These are phyloP conservation scores for Brassica juncea DNA, from an alignment of 345 rosid genomes.

Conservation along the genomic window DNA sequence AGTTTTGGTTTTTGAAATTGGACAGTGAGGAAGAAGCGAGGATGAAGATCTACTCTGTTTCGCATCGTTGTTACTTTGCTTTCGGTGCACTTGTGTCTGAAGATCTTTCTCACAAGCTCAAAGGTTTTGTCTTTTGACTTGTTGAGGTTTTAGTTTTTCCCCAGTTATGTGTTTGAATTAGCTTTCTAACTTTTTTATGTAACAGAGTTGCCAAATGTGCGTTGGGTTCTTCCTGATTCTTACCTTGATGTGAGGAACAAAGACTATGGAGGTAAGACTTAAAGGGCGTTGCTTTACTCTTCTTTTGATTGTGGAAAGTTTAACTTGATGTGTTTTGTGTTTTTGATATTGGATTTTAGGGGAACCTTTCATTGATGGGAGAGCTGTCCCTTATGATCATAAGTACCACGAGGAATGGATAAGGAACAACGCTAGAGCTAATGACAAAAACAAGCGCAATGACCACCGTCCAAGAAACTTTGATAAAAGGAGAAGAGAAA, in stretches of 20 bases:
- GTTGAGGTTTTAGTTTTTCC: not conserved
- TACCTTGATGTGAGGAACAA: conserved; percentile 86
- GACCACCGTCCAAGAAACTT: conserved; percentile 60
- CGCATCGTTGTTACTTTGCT: conserved; percentile 62
- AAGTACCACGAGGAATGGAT: conserved; percentile 74
- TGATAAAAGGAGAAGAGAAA: conserved; percentile 78
- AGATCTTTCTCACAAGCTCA: conserved; percentile 65
- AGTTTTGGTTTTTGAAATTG: not conserved
- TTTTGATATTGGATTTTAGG: not conserved
- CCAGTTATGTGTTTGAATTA: not conserved
- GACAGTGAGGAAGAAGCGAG: conserved; percentile 84
- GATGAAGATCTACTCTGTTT: conserved; percentile 76
- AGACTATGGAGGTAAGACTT: conserved; percentile 79
- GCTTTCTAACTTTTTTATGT: not conserved
- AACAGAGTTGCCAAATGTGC: conserved; percentile 75
- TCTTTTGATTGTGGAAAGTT: not conserved
- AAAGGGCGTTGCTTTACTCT: not conserved
- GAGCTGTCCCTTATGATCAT: not conserved
- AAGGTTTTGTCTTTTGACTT: conserved; percentile 48
- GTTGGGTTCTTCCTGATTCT: conserved; percentile 85
- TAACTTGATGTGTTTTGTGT: not conserved
- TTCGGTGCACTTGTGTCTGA: conserved; percentile 81
- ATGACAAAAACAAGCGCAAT: conserved; percentile 75
- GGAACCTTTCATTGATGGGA: not conserved
- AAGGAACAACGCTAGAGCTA: conserved; percentile 86